Percentiles rank a stretch among this genome's conserved stretches.
phyloP scores from a whole-genome alignment of 192 early-diverging fungal genomes.

The Geranomyces variabilis region DNA sequence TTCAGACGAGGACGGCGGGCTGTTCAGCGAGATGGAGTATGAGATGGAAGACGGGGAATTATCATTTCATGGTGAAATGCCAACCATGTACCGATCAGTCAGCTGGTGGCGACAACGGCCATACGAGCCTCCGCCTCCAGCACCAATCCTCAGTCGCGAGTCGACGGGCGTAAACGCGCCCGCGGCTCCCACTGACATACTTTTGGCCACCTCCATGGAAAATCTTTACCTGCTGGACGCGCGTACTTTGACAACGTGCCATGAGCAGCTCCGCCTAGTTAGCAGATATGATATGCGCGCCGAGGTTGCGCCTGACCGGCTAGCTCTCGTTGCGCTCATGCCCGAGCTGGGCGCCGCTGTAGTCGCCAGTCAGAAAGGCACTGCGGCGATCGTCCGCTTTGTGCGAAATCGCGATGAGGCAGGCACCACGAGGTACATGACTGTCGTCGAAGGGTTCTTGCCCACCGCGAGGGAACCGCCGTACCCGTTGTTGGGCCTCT shows the following conservation, averaged over 20 bases:
- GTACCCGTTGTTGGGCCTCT: not conserved
- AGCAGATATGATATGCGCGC: not conserved
- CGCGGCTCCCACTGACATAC: not conserved
- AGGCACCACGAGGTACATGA: not conserved
- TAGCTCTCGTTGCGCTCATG: constrained; percentile 14
- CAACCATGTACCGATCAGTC: constrained; percentile 7
- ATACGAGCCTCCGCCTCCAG: constrained; percentile 15
- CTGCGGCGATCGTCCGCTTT: constrained; percentile 26
- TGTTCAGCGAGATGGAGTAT: not conserved
- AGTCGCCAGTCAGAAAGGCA: constrained; percentile 28
- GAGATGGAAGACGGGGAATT: not conserved
- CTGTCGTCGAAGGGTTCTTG: not conserved
- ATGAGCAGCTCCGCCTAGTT: not conserved
- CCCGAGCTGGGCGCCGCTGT: constrained; percentile 22
- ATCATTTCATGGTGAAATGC: not conserved
- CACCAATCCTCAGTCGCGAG: not conserved
- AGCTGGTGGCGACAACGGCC: constrained; percentile 16
- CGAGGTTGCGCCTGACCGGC: not conserved
- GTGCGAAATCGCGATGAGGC: not conserved
- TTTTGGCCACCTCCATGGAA: constrained; percentile 18
- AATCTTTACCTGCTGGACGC: constrained; percentile 21
- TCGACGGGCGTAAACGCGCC: not conserved
- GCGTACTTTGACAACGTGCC: not conserved
- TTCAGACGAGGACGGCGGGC: too few relatives aligned
- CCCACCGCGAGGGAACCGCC: not conserved